Base-by-base conservation (phyloP, 2,329 filamentous ascomycete genomes). In the Colletotrichum navitas region DNA sequence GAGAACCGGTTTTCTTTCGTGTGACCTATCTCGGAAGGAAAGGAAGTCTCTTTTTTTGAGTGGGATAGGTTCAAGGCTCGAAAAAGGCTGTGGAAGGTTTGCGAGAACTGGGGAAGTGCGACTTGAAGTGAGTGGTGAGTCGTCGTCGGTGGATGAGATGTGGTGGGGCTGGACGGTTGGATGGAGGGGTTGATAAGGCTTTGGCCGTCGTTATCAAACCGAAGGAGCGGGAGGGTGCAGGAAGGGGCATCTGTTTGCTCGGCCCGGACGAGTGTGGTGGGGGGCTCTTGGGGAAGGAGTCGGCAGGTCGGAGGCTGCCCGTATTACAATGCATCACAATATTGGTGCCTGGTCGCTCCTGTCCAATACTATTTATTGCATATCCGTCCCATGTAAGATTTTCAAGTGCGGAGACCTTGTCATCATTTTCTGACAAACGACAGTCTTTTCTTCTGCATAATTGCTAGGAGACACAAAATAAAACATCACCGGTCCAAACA, bases 151-250 rank as follows among this genome's bases (percentile, higher is more conserved):
- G 41, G 68, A 60, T 71, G 68, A 68, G 64, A 63, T 41, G 45
- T 26, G 29, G 39, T 64, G 41, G 69, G 69, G 69, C 69, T 49
- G 45, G 24, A 34, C 24, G 49, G 54, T 47, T 58, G 45, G 59
- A 72, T 72, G 69, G 69, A 72, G 69, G 66, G 65, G 61, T 63
- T 45, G 16, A 5, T 34, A 69, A 71, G 60, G 45, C 54, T 64
- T 64, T 45, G 26, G 32, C 29, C 4, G 36, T 65, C 36, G 62
- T 67, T 70, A 70, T 70, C 63, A 66, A 66, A 4, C n/a, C 3
- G 16, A 12, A 16, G 16, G 29, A 43, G 39, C 54, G 34, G 43
- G 34, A 43, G 47, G 54, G 4, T 1, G 14, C 34, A 34, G 10
- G 39, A 39, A 14, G 36, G 36, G 32, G 52, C 52, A 32, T 32